Evolutionary conservation across 805 yeast species (phyloP), one percentile per base, ranked within the genome.

Genomic region (Wickerhamiella australiensis): DNA sequence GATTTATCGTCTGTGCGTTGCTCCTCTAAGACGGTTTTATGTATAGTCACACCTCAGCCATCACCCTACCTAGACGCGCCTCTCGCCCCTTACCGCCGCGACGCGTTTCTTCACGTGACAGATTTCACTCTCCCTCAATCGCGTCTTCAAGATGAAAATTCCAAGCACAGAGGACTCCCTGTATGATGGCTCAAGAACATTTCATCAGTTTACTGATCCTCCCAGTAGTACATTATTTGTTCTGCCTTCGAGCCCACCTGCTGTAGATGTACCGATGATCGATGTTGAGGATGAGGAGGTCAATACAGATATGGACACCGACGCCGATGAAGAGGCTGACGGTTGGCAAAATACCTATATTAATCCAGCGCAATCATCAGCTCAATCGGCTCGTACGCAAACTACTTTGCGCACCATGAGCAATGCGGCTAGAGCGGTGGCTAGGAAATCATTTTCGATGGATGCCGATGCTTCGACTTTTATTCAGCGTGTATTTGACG

Each of bases 381-480:
- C n/a, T n/a, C n/a, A n/a, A n/a, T n/a, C 33, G 4, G 13, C 13
- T 29, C 23, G 13, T 7, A 15, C 20, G 20, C 44, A 41, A 9
- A 23, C 17, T 13, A 41, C 44, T 7, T 25, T 23, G n/a, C 44
- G 44, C 6, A 41, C 44, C 20, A 20, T 23, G 9, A 46, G 41
- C 29, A 46, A 40, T 27, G 49, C 43, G 18, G 49, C 49, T 12
- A 41, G 37, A 27, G 49, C 49, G 17, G 49, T 46, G 26, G 42
- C 40, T 18, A 25, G 27, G 13, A 43, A 43, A 11, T 36, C 43
- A 13, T 37, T 37, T n/a, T 26, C 37, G 3, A 23, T 25, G 6
- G 49, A 46, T 8, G 7, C 21, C n/a, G 43, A 25, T 37, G 29
- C 27, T 7, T 12, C 17, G 20, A 13, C 27, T 1, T 46, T 46